Evolutionary conservation across 2,329 filamentous ascomycete genomes (phyloP).

Genomic region (Epichloe glyceriae): DNA sequence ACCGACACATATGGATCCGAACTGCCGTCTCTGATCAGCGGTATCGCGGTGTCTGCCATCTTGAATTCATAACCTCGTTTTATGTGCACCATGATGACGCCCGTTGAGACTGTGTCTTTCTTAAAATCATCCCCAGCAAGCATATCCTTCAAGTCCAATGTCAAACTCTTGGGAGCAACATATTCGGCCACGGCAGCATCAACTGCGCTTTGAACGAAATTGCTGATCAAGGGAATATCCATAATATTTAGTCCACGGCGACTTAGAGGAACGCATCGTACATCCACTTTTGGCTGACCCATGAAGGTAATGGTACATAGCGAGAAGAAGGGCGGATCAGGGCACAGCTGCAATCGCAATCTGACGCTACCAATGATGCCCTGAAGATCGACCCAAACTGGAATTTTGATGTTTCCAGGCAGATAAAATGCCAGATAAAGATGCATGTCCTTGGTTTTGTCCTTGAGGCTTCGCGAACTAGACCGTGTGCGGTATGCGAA

Average conservation of each 20-base stretch:
- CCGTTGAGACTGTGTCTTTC: constrained; percentile 54
- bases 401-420: constrained; percentile 36
- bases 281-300: constrained; percentile 58
- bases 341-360: constrained; percentile 57
- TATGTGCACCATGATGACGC: constrained; percentile 53
- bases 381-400: constrained; percentile 63
- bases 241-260: constrained; percentile 60
- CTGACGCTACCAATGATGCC: constrained; percentile 60
- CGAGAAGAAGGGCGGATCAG: constrained; percentile 67
- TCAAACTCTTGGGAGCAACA: constrained; percentile 63
- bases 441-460: constrained; percentile 54
- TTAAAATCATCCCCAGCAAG: constrained; percentile 68
- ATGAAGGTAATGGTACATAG: constrained; percentile 62
- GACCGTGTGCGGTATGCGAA: constrained; percentile 59
- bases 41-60: constrained; percentile 52
- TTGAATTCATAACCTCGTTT: constrained; percentile 58
- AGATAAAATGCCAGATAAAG: constrained; percentile 61
- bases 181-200: constrained; percentile 64
- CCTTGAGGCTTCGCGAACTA: constrained; percentile 47
- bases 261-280: constrained; percentile 58
- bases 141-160: constrained; percentile 64
- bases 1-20: constrained; percentile 61
- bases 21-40: constrained; percentile 43
- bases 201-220: constrained; percentile 62
- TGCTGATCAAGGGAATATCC: constrained; percentile 61